phyloP scores from a whole-genome alignment of 768 basidiomycete genomes.

The Pleurotus citrinopileatus region DNA sequence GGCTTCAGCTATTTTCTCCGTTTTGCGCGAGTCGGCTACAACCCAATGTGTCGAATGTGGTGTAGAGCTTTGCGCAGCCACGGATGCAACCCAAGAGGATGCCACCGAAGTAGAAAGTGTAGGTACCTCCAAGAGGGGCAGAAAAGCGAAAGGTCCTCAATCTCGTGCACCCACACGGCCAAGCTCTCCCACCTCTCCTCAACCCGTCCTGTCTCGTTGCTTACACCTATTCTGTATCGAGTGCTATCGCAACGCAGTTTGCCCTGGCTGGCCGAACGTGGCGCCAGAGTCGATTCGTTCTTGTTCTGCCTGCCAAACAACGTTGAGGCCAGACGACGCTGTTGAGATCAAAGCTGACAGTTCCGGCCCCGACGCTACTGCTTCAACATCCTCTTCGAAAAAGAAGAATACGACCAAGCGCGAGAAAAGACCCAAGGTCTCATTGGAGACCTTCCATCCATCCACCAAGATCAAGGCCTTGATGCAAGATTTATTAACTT shows the following conservation, averaged over 20 bases:
- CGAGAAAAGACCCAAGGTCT: slow-evolving; percentile 63
- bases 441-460: slow-evolving; percentile 58
- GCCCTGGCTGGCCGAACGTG: slow-evolving; percentile 77
- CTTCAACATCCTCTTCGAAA: slow-evolving; percentile 33
- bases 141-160: slow-evolving; percentile 46
- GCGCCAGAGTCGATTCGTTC: slow-evolving; percentile 49
- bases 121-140: slow-evolving; percentile 42
- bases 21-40: slow-evolving; percentile 82
- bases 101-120: slow-evolving; percentile 42
- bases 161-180: slow-evolving; percentile 76
- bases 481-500: slow-evolving; percentile 73
- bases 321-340: slow-evolving; percentile 68
- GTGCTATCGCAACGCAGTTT: slow-evolving; percentile 83
- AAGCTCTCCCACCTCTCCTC: slow-evolving; percentile 62
- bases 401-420: slow-evolving; percentile 63
- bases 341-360: slow-evolving; percentile 76
- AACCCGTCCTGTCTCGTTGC: slow-evolving; percentile 83
- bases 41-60: slow-evolving; percentile 91
- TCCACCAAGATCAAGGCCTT: slow-evolving; percentile 91
- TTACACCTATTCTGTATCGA: slow-evolving; percentile 88
- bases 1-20: slow-evolving; percentile 80
- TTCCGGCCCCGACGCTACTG: slow-evolving; percentile 27
- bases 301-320: slow-evolving; percentile 79
- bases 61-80: slow-evolving; percentile 58
- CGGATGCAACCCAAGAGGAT: slow-evolving; percentile 46